These are phyloP conservation scores for Yamadazyma aaseri DNA, from an alignment of 1,139 yeast genomes.

Conservation along the genomic window DNA sequence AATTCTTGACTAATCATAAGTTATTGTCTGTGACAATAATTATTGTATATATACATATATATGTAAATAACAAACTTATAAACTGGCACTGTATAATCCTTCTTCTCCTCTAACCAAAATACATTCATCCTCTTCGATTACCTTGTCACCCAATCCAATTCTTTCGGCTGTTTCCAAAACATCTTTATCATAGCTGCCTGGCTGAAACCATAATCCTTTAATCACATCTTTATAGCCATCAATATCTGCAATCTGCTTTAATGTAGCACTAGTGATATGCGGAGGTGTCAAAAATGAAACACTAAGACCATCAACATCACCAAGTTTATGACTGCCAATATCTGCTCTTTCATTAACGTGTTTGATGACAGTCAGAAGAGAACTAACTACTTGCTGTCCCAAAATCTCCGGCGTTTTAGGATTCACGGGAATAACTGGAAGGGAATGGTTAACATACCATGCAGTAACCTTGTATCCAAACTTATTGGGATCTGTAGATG, in stretches of 20 bases:
- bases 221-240: constrained; percentile 34
- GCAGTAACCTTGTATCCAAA: constrained; percentile 68
- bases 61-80: constrained; percentile 10
- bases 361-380: constrained; percentile 34
- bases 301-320: constrained; percentile 43
- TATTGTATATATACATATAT: constrained; percentile 27
- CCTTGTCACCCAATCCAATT: constrained; percentile 41
- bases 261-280: constrained; percentile 45
- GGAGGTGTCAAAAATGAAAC: constrained; percentile 78
- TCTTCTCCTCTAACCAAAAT: constrained; percentile 67
- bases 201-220: constrained; percentile 78
- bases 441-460: constrained; percentile 61
- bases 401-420: constrained; percentile 50
- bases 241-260: constrained; percentile 39
- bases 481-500: constrained; percentile 62
- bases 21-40: neutral
- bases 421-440: constrained; percentile 70
- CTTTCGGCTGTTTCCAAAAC: constrained; percentile 44
- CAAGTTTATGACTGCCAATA: constrained; percentile 25
- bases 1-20: constrained; percentile 32
- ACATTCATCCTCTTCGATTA: constrained; percentile 64
- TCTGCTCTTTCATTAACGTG: constrained; percentile 24
- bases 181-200: constrained; percentile 66
- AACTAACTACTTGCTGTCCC: constrained; percentile 39
- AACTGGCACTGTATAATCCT: constrained; percentile 40